Evolutionary conservation across 352 stramenopile species (phyloP), one percentile per base, ranked within the genome.

Genomic region (Pythium rhizo-oryzae): DNA sequence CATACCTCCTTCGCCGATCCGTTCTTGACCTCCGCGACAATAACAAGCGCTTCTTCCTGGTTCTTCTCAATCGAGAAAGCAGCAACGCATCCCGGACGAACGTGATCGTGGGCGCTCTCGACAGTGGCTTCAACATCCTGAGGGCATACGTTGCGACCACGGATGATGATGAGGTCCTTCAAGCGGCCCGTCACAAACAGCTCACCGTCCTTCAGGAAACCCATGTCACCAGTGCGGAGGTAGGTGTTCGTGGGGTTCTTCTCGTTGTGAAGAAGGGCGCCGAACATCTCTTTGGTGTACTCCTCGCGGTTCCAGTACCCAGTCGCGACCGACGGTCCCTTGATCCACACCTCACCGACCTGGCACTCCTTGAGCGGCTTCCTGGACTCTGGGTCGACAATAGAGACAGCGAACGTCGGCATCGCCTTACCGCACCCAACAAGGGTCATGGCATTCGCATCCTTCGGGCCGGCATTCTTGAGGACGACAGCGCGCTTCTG

Each of bases 311-410:
- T 85, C 79, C 81, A 95, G 69, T 95, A 95, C 13, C 87, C 87
- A 21, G 81, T 39, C 2, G 84, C 76, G 12, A 93, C 84, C 7
- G 83, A 92, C 8, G 82, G 79, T n/a, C 92, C 95, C 50, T 89
- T 73, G 8, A 99, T 80, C 94, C 95, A 99, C 44, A 99, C 90
- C 69, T 99, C 96, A 53, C 96, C 96, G 3, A 94, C 78, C 28
- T 87, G 71, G 30, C 79, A 61, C 25, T 92, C 84, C 35, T 71
- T 64, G 25, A 90, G 57, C 43, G 53, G 23, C 62, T 83, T 69
- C 51, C 78, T 80, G n/a, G 83, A 80, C 19, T 87, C 77, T 0
- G 84, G 74, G 53, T 95, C 81, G 6, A 94, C 85, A 44, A 96
- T 81, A 9, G 59, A 41, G n/a, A 96, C 67, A 4, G 66, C 56